Conservation (phyloP, 345 rosid species). For the Excoecaria cochinchinensis region DNA sequence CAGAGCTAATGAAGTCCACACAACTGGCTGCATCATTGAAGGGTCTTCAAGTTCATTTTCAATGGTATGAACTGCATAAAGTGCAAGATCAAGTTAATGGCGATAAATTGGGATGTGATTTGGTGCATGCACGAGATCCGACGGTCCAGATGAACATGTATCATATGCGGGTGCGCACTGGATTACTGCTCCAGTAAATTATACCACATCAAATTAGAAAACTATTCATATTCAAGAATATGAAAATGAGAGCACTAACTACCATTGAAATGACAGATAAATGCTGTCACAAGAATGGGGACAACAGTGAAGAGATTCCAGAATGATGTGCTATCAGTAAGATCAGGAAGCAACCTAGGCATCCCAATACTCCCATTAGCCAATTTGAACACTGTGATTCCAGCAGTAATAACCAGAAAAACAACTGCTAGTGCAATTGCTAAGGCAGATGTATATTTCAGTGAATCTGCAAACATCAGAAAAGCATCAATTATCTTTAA, state of each 20-base stretch:
- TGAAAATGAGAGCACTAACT: neutral
- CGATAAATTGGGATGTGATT: no score
- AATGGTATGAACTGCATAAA: constrained; percentile 24
- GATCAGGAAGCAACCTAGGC: constrained; percentile 25
- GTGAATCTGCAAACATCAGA: constrained; percentile 60
- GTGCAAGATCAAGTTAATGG: no score
- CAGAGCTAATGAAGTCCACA: constrained; percentile 17
- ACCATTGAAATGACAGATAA: constrained; percentile 29
- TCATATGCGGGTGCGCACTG: no score
- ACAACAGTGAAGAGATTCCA: constrained; percentile 26
- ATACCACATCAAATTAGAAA: neutral
- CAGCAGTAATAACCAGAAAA: constrained; percentile 23
- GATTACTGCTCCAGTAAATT: no score
- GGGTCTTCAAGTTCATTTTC: constrained; percentile 24
- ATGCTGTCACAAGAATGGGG: constrained; percentile 28
- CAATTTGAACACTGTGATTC: constrained; percentile 16
- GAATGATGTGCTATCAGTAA: constrained; percentile 18
- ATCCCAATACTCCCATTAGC: constrained; percentile 11
- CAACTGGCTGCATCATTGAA: constrained; percentile 21
- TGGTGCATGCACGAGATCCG: no score
- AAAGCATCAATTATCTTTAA: constrained; percentile 6
- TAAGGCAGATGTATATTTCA: constrained; percentile 71
- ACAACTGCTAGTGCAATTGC: constrained; percentile 27
- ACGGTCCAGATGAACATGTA: no score
- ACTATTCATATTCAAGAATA: neutral